Evolutionary conservation across 148 eudicot genomes (phyloP), one percentile per base, ranked within the genome.

Genomic region (Diospyros kaki): DNA sequence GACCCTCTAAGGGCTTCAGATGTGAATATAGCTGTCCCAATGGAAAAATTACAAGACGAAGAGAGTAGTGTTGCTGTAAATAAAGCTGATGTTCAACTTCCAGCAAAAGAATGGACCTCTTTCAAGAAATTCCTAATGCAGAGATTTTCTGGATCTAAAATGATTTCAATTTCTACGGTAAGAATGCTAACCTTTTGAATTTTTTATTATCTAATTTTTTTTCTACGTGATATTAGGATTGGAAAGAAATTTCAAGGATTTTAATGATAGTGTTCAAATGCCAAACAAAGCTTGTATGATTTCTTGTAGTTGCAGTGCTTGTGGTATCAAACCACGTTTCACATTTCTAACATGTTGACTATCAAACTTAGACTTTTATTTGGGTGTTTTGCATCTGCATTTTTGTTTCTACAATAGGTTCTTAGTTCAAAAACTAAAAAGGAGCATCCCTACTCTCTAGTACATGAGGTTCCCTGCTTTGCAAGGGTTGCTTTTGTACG

Each of bases 81-180:
- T 55, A 68, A 73, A 58, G 65, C 76, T 58, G 73, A 81, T 17
- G 56, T 28, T 72, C 83, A 84, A 68, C 56, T 55, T 70, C 48
- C 77, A 13, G 72, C 54, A 54, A 87, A 80, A 82, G 96, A 84
- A 61, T 91, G 96, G 96, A 79, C 64, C 46, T 84, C 91, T 66
- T 89, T 82, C 74, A 91, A 81, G 83, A 89, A 79, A 72, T 63
- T 87, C 18, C 75, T 91, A 75, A 81, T 86, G 87, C 96, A 87
- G 83, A 87, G 78, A 58, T 89, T 84, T 81, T 88, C 96, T 53
- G 82, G 78, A 54, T 61, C 93, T 51, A 91, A 86, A 80, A 76
- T 74, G 74, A 76, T 86, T 42, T 75, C 87, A 48, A 50, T 89
- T 58, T 89, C 96, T 74, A 61, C 86, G 58, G 96, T 91, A 87